phyloP scores from a whole-genome alignment of 2,329 filamentous ascomycete genomes.

The Venturia pyrina region DNA sequence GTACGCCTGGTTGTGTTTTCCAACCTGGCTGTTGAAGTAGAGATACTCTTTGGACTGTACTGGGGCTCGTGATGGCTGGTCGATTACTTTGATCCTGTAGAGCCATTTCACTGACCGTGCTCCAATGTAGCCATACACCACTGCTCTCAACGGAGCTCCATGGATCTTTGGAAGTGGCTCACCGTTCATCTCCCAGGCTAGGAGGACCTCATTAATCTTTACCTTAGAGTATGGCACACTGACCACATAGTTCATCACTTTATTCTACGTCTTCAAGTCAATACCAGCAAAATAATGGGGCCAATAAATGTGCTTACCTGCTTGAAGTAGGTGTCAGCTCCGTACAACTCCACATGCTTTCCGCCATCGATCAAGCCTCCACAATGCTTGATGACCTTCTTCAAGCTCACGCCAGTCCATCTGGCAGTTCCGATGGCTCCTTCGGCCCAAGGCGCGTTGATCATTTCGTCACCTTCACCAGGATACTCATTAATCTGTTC shows the following conservation, averaged over 20 bases:
- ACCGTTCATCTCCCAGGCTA: slow-evolving; percentile 65
- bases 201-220: slow-evolving; percentile 54
- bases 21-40: slow-evolving; percentile 58
- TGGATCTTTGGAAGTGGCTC: slow-evolving; percentile 54
- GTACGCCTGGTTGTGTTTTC: slow-evolving; percentile 54
- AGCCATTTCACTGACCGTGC: slow-evolving; percentile 55
- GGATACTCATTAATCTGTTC: slow-evolving; percentile 58
- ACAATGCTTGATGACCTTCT: slow-evolving; percentile 61
- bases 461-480: slow-evolving; percentile 55
- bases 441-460: slow-evolving; percentile 31
- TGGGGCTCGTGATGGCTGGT: slow-evolving; percentile 45
- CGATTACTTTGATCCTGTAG: slow-evolving; percentile 51
- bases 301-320: slow-evolving; percentile 24
- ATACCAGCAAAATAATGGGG: neutral
- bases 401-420: slow-evolving; percentile 55
- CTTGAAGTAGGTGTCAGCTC: slow-evolving; percentile 66
- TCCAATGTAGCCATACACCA: slow-evolving; percentile 59
- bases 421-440: slow-evolving; percentile 58
- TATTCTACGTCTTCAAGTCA: slow-evolving; percentile 20
- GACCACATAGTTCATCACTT: slow-evolving; percentile 58
- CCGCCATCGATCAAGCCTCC: slow-evolving; percentile 48
- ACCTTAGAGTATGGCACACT: slow-evolving; percentile 60
- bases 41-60: slow-evolving; percentile 58
- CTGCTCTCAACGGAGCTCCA: slow-evolving; percentile 51
- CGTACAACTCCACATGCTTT: slow-evolving; percentile 58